Base-by-base conservation (phyloP, 2,329 filamentous ascomycete species). In the Fusarium proliferatum region DNA sequence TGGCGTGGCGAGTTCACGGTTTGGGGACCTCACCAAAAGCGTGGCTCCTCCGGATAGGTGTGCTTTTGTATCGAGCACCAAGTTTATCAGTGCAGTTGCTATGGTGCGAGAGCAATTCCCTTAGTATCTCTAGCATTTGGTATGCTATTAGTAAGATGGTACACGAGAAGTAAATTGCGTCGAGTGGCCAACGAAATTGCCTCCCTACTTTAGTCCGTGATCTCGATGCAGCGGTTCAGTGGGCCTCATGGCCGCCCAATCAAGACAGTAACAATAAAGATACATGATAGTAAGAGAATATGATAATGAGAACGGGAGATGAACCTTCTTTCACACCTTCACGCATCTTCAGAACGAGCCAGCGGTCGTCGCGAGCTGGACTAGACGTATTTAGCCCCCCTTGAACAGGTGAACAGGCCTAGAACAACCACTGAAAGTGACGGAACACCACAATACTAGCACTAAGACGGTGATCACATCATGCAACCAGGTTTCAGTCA, bases 71-170 rank as follows among this genome's bases (percentile, higher is more conserved):
- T 36, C 62, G 42, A 69, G 69, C 2, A 4, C 19, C 4, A 43
- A 41, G 30, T 36, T 71, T 30, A 53, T 53, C 15, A 46, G 48
- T 7, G 56, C 33, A 15, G 34, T 67, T n/a, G 49, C 61, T 5
- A 67, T 43, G 34, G 51, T 36, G 3, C 38, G 70, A 15, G 28
- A 38, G 17, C 42, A 64, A 2, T 69, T 26, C n/a, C 65, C 41
- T 12, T 69, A 62, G 11, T 11, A 34, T 19, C n/a, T 42, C 13
- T 17, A 33, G 11, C 3, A 38, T 9, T 12, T 30, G 30, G 30
- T 30, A 11, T 30, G 28, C 2, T 7, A 7, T 23, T 34, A 7
- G 48, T 15, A 19, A 23, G 30, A 36, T 15, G 33, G 49, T 6
- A 28, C 7, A 9, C 8, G 28, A 28, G 9, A 28, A 36, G 12